Evolutionary conservation across 306 rosid genomes (phyloP).

Genomic region (Hippophae gyantsensis): DNA sequence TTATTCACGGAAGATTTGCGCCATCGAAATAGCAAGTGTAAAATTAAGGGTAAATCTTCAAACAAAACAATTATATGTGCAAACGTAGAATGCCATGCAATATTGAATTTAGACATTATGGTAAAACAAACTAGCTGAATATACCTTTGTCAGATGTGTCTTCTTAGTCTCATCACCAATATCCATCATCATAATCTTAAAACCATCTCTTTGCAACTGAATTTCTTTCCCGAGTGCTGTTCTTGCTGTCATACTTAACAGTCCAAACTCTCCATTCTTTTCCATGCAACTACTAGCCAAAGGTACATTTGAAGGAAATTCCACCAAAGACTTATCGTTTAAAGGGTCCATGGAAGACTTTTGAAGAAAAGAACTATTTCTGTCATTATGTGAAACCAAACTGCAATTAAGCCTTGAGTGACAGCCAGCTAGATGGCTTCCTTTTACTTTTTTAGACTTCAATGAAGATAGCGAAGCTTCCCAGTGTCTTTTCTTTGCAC

Average conservation of each 20-base stretch:
- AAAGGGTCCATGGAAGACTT: constrained; percentile 28
- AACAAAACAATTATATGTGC: too few relatives aligned
- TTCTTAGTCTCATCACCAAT: constrained; percentile 67
- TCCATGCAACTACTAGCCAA: constrained; percentile 9
- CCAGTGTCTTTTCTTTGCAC: constrained; percentile 66
- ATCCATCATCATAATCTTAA: constrained; percentile 78
- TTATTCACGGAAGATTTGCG: too few relatives aligned
- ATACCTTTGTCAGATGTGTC: constrained; percentile 62
- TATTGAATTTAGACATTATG: too few relatives aligned
- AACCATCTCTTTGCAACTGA: constrained; percentile 31
- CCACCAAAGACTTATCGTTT: constrained; percentile 17
- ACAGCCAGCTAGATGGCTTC: constrained; percentile 48
- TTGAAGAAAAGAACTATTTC: constrained; percentile 28
- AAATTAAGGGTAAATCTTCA: neutral
- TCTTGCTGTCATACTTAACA: constrained; percentile 21
- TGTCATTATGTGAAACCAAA: constrained; percentile 28
- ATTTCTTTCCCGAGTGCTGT: constrained; percentile 29
- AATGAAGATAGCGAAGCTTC: constrained; percentile 73
- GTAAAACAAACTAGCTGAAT: neutral
- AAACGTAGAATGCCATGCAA: too few relatives aligned
- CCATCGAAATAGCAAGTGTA: too few relatives aligned
- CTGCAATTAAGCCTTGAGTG: constrained; percentile 30
- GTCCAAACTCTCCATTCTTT: constrained; percentile 23
- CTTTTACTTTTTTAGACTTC: constrained; percentile 85
- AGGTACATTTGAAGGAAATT: constrained; percentile 26